Base-by-base conservation (phyloP, 768 basidiomycete species). In the Lactarius sanguifluus region DNA sequence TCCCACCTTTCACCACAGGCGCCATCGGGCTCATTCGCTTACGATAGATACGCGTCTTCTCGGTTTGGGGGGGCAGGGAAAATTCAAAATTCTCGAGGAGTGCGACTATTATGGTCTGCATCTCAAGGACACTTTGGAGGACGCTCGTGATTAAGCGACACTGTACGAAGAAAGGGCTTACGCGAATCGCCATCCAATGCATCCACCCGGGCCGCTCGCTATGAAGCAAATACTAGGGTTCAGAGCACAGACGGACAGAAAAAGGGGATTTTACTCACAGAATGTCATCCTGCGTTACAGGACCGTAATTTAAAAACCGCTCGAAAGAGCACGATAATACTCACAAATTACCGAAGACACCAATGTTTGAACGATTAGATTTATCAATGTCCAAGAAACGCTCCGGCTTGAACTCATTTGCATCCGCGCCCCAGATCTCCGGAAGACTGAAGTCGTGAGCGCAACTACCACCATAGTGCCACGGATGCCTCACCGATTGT, bases 1-100 rank as follows among this genome's bases (percentile, higher is more conserved):
- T 34, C 34, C 34, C 9, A 9, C 34, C 34, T 34, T 34, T 34
- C 9, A 34, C 34, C 34, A 34, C 34, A 34, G 34, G 8, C 8
- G 34, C 1, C 64, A 64, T 64, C 7, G 54, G 1, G 34, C 38
- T 30, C 5, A 3, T 3, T 3, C 50, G 64, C 50, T 59, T 65
- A 10, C 64, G 64, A 9, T 52, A 52, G 13, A 65, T 65, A 9
- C 52, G 47, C 2, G 59, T 54, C 58, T 45, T 61, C 34, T 65
- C 59, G 12, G 23, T 55, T 18, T 59, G 50, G 50, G 64, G 59
- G 5, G 64, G 52, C 6, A 60, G 16, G 18, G 58, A 61, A n/a
- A 65, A 45, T 28, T 61, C 64, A 16, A 65, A 65, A 41, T 61
- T 54, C 30, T 65, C 64, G 20, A 61, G 38, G n/a, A 61, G 54